A percentile compares a stretch with the other conserved stretches of the same genome.
Conservation (phyloP, 2,329 filamentous ascomycete genomes). For the Alternaria triticimaculans region DNA sequence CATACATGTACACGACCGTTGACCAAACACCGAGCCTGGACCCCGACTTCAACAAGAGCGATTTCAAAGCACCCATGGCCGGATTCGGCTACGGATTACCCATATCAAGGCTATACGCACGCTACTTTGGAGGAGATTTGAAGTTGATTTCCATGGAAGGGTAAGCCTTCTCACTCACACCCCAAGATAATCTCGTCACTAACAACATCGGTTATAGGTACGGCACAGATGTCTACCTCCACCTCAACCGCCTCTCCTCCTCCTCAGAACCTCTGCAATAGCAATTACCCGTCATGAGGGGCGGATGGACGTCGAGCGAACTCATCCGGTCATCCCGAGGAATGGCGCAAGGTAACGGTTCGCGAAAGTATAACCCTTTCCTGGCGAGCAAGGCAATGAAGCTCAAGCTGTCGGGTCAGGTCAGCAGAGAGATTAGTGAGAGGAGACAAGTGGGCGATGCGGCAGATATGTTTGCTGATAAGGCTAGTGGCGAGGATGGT, state of each 20-base stretch:
- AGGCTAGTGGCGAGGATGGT: slow-evolving; percentile 23
- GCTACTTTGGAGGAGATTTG: slow-evolving; percentile 96
- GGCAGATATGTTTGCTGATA: slow-evolving; percentile 70
- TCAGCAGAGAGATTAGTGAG: slow-evolving; percentile 73
- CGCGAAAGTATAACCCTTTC: slow-evolving; percentile 19
- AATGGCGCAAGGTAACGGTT: slow-evolving; percentile 60
- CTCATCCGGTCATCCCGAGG: slow-evolving; percentile 56
- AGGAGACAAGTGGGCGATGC: slow-evolving; percentile 90
- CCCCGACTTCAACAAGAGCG: slow-evolving; percentile 97
- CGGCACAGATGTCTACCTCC: slow-evolving; percentile 97
- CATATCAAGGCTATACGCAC: slow-evolving; percentile 90
- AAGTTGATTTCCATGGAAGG: slow-evolving; percentile 99
- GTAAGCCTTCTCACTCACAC: slow-evolving; percentile 60
- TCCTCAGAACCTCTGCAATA: slow-evolving; percentile 98
- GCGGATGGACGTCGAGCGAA: slow-evolving; percentile 59
- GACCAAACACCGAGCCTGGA: slow-evolving; percentile 94
- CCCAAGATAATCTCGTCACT: slow-evolving; percentile 14
- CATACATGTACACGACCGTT: slow-evolving; percentile 99
- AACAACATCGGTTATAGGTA: slow-evolving; percentile 65
- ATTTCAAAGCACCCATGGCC: slow-evolving; percentile 99
- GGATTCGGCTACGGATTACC: slow-evolving; percentile 98
- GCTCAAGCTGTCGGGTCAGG: slow-evolving; percentile 68
- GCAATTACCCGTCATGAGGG: slow-evolving; percentile 86
- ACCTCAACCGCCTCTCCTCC: slow-evolving; percentile 92
- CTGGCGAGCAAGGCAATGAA: slow-evolving; percentile 63